Percentiles rank a stretch among this genome's conserved stretches.
Conservation (phyloP, 768 basidiomycete genomes). For the Kockovaella imperatae region DNA sequence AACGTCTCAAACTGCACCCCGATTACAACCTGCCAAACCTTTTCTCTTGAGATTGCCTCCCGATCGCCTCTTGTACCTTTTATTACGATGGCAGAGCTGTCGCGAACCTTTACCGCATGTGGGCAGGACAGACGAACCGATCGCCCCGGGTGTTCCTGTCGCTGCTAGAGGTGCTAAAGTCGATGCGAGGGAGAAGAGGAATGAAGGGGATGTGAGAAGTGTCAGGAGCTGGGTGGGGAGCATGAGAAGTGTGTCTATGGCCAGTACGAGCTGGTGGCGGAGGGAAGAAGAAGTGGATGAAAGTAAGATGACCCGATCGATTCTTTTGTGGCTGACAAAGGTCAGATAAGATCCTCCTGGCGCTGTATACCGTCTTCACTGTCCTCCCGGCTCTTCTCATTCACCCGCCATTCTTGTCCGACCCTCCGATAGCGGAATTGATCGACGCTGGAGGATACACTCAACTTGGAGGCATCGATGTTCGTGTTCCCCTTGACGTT, state of each 20-base stretch:
- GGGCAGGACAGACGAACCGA: slow-evolving; percentile 40
- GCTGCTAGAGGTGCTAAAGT: slow-evolving; percentile 28
- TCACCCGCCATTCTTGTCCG: slow-evolving; percentile 35
- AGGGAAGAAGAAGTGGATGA: slow-evolving; percentile 31
- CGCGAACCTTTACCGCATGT: slow-evolving; percentile 33
- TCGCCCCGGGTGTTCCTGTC: slow-evolving; percentile 30
- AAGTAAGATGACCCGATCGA: slow-evolving; percentile 6
- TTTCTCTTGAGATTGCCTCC: slow-evolving; percentile 40
- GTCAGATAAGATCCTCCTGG: slow-evolving; percentile 32
- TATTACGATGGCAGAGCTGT: slow-evolving; percentile 34
- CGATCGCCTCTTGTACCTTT: slow-evolving; percentile 38
- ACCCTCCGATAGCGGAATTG: slow-evolving; percentile 38
- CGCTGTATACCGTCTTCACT: slow-evolving; percentile 40
- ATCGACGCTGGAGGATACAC: slow-evolving; percentile 42
- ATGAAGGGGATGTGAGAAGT: slow-evolving; percentile 41
- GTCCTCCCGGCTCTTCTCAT: slow-evolving; percentile 40
- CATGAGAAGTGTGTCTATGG: slow-evolving; percentile 40
- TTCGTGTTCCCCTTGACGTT: slow-evolving; percentile 39
- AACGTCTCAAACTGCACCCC: slow-evolving; percentile 12
- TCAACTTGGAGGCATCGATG: slow-evolving; percentile 38
- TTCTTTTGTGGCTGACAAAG: slow-evolving; percentile 9
- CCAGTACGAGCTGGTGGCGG: slow-evolving; percentile 12
- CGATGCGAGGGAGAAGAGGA: slow-evolving; percentile 10
- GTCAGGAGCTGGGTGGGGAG: slow-evolving; percentile 44
- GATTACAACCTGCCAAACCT: slow-evolving; percentile 19